These are phyloP conservation scores for Phytophthora constricta DNA, from an alignment of 352 stramenopile species.

Conservation along the genomic window DNA sequence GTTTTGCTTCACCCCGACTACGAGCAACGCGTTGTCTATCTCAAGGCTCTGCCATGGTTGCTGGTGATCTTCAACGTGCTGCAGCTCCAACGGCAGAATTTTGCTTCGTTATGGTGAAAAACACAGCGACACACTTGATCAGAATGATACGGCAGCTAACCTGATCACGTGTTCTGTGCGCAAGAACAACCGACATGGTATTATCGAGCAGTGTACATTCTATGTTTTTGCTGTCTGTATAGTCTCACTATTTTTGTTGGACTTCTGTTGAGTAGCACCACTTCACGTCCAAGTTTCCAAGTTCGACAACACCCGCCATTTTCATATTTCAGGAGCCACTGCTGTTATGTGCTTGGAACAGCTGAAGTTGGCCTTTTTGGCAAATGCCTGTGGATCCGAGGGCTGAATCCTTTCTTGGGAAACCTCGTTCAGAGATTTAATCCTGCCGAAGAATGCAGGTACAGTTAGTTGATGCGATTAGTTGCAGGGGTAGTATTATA, in stretches of 20 bases:
- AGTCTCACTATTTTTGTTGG: neutral
- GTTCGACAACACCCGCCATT: slow-evolving; percentile 72
- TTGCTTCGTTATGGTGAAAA: slow-evolving; percentile 86
- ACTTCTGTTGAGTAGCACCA: slow-evolving; percentile 36
- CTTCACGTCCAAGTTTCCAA: slow-evolving; percentile 85
- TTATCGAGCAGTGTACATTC: too few species aligned
- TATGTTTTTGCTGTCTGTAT: neutral
- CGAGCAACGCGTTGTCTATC: slow-evolving; percentile 77
- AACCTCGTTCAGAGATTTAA: slow-evolving; percentile 75
- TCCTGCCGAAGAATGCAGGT: slow-evolving; percentile 52
- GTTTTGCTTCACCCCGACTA: slow-evolving; percentile 77
- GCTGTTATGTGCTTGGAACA: slow-evolving; percentile 82
- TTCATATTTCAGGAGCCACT: slow-evolving; percentile 74
- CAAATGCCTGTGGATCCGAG: slow-evolving; percentile 76
- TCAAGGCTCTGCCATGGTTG: slow-evolving; percentile 83
- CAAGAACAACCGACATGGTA: slow-evolving; percentile 76
- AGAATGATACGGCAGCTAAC: slow-evolving; percentile 78
- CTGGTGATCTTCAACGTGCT: slow-evolving; percentile 70
- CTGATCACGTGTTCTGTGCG: slow-evolving; percentile 80
- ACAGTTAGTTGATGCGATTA: too few species aligned
- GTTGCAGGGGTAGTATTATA: too few species aligned
- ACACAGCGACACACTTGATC: slow-evolving; percentile 55
- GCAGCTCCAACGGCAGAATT: slow-evolving; percentile 54
- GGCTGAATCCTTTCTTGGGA: slow-evolving; percentile 75
- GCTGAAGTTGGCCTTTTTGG: slow-evolving; percentile 75